Conservation (phyloP, 2,329 filamentous ascomycete genomes). For the Colletotrichum sp. region DNA sequence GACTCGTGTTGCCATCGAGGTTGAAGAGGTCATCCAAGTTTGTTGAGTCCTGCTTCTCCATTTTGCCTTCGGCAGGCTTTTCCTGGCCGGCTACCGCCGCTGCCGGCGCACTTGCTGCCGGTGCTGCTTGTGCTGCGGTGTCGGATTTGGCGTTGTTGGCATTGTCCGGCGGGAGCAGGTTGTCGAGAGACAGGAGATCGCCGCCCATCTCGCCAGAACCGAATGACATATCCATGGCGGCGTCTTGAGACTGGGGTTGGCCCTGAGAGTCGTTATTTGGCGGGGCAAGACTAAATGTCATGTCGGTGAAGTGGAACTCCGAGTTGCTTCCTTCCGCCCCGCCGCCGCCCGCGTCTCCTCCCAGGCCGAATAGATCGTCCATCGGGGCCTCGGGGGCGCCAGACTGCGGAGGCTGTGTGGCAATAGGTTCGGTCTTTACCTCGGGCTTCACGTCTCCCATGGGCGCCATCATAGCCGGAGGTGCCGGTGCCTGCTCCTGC, state of each 20-base stretch:
- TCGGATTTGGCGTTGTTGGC: not conserved
- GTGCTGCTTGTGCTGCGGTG: constrained; percentile 9
- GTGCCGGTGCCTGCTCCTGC: constrained; percentile 15
- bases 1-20: constrained; percentile 39
- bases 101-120: not conserved
- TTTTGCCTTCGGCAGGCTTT: constrained; percentile 18
- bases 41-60: constrained; percentile 30
- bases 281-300: constrained; percentile 60
- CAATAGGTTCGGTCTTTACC: constrained; percentile 21
- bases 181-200: constrained; percentile 33
- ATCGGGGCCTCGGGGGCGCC: constrained; percentile 24
- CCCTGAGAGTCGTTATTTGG: constrained; percentile 33
- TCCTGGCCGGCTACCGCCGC: constrained; percentile 18
- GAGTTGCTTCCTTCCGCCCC: constrained; percentile 27
- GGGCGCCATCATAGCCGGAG: constrained; percentile 25
- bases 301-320: constrained; percentile 60
- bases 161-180: constrained; percentile 30
- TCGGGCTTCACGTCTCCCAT: constrained; percentile 34
- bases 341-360: constrained; percentile 10
- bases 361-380: constrained; percentile 16
- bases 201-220: constrained; percentile 35
- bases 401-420: constrained; percentile 17
- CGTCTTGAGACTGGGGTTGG: constrained; percentile 34
- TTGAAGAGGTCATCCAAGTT: constrained; percentile 54
- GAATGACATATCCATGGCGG: constrained; percentile 53